A percentile compares a stretch with the other conserved stretches of the same genome.
phyloP scores from a whole-genome alignment of 768 basidiomycete genomes.

The Leccinum sublutescens region DNA sequence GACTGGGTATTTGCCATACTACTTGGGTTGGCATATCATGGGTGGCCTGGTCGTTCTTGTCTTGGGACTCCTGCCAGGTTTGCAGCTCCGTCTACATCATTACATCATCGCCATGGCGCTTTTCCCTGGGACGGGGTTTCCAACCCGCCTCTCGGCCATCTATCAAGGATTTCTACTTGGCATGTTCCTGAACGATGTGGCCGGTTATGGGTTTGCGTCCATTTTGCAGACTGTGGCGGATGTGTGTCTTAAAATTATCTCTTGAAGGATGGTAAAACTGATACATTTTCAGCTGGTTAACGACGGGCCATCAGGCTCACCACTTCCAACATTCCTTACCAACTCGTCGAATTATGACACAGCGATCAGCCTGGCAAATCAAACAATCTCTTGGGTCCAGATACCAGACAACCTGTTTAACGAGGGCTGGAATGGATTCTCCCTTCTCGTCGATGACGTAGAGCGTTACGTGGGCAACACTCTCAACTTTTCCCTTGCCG shows the following conservation, averaged over 20 bases:
- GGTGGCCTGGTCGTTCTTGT: constrained; percentile 68
- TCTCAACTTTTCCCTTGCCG: constrained; percentile 68
- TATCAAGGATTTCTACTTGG: constrained; percentile 83
- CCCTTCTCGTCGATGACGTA: constrained; percentile 83
- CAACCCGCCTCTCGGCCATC: constrained; percentile 74
- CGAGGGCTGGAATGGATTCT: constrained; percentile 70
- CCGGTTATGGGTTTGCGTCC: constrained; percentile 76
- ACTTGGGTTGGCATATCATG: constrained; percentile 68
- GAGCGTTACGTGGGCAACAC: constrained; percentile 70
- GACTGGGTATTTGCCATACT: constrained; percentile 80
- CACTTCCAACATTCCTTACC: constrained; percentile 69
- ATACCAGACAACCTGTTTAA: constrained; percentile 34
- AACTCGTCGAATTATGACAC: constrained; percentile 68
- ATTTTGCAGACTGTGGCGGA: constrained; percentile 74
- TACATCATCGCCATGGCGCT: constrained; percentile 76
- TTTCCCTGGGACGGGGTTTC: constrained; percentile 77
- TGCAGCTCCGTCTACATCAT: constrained; percentile 76
- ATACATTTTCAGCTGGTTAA: constrained; percentile 54
- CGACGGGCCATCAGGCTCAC: constrained; percentile 69
- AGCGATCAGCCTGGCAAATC: constrained; percentile 51
- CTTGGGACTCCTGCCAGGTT: constrained; percentile 63
- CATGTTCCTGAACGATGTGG: constrained; percentile 76
- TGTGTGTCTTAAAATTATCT: constrained; percentile 39
- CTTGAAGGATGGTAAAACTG: background rate
- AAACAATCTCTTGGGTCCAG: constrained; percentile 56